phyloP scores from a whole-genome alignment of 768 basidiomycete species.

The Gloeophyllum trabeum region DNA sequence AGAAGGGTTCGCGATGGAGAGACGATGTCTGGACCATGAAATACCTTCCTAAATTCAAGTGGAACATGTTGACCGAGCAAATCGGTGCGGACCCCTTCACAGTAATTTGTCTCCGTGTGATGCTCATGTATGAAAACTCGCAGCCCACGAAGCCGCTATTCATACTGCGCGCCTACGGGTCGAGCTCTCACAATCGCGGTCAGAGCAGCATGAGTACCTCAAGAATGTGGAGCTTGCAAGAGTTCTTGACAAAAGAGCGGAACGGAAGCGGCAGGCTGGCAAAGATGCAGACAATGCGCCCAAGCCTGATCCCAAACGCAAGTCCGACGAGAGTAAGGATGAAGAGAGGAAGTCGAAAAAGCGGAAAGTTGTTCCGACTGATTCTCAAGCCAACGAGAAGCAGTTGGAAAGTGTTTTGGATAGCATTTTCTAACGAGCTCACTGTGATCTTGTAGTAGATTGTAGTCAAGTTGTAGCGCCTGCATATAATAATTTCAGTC shows the following conservation, averaged over 20 bases:
- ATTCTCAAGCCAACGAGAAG: constrained; percentile 4
- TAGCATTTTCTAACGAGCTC: constrained; percentile 44
- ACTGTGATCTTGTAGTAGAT: no score
- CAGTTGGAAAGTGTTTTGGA: constrained; percentile 33
- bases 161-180: constrained; percentile 85
- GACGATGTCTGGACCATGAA: constrained; percentile 99
- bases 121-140: no score
- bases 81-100: constrained; percentile 67
- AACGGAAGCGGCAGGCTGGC: constrained; percentile 28
- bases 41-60: constrained; percentile 95
- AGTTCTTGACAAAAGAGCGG: constrained; percentile 71
- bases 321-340: constrained; percentile 1
- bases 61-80: constrained; percentile 98
- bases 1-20: constrained; percentile 82
- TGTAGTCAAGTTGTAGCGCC: no score
- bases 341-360: constrained; percentile 21
- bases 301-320: background rate
- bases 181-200: constrained; percentile 77
- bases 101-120: constrained; percentile 1
- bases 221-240: constrained; percentile 89
- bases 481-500: background rate
- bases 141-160: constrained; percentile 89
- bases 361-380: constrained; percentile 21
- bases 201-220: constrained; percentile 89
- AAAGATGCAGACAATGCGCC: constrained; percentile 3